A percentile compares a stretch with the other conserved stretches of the same genome.
phyloP scores from a whole-genome alignment of 768 basidiomycete genomes.

The Mycena rosella region DNA sequence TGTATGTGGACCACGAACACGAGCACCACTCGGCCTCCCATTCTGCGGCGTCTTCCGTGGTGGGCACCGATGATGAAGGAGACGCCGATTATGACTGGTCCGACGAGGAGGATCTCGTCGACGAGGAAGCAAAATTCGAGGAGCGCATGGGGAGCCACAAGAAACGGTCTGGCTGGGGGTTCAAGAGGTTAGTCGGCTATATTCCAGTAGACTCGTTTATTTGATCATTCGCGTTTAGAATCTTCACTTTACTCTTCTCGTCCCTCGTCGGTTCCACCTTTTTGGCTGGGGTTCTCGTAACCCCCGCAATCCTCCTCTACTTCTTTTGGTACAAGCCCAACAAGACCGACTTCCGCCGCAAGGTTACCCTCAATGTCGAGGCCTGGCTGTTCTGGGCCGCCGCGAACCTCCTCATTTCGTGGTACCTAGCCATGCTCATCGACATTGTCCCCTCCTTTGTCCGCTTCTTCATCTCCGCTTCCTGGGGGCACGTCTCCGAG shows the following conservation, averaged over 20 bases:
- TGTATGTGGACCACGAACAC: conserved; percentile 50
- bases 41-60: conserved; percentile 58
- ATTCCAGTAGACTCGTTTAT: background rate
- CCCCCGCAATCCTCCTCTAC: conserved; percentile 73
- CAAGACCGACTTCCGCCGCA: conserved; percentile 66
- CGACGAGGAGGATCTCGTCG: conserved; percentile 79
- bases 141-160: conserved; percentile 66
- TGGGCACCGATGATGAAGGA: conserved; percentile 71
- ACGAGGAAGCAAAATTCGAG: conserved; percentile 77
- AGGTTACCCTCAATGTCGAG: conserved; percentile 73
- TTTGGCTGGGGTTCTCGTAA: conserved; percentile 70
- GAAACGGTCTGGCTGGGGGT: conserved; percentile 62
- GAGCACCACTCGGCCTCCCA: conserved; percentile 47
- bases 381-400: conserved; percentile 90
- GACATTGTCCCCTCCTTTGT: conserved; percentile 73
- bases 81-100: conserved; percentile 82
- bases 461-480: conserved; percentile 64
- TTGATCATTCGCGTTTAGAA: conserved; percentile 47
- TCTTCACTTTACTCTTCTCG: conserved; percentile 74
- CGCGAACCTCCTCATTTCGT: conserved; percentile 81
- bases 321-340: conserved; percentile 79
- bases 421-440: conserved; percentile 81
- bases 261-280: conserved; percentile 80
- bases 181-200: conserved; percentile 60
- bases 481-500: conserved; percentile 86